phyloP scores from a whole-genome alignment of 2,329 filamentous ascomycete genomes.

The Paraphaeosphaeria sporulosa region DNA sequence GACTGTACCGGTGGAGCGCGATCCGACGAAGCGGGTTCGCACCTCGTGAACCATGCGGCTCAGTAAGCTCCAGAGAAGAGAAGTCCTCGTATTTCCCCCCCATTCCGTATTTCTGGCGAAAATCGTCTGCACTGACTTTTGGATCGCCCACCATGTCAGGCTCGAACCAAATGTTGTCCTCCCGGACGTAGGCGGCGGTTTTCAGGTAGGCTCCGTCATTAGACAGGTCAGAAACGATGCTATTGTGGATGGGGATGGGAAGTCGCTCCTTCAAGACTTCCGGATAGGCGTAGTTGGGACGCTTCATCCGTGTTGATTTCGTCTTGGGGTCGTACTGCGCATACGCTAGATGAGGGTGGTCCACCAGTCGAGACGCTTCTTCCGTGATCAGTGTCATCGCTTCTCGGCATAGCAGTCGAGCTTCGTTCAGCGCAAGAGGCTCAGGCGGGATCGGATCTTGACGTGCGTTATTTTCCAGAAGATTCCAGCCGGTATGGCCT shows the following conservation, averaged over 20 bases:
- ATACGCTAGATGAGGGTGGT: slow-evolving; percentile 41
- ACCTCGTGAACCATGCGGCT: slow-evolving; percentile 21
- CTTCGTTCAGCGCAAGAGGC: slow-evolving; percentile 37
- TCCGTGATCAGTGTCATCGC: slow-evolving; percentile 43
- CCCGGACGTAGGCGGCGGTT: slow-evolving; percentile 25
- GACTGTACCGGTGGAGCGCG: slow-evolving; percentile 32
- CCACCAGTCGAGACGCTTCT: slow-evolving; percentile 38
- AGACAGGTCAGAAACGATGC: slow-evolving; percentile 29
- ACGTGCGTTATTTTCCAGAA: slow-evolving; percentile 29
- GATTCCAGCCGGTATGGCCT: slow-evolving; percentile 26
- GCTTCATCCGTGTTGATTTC: slow-evolving; percentile 38
- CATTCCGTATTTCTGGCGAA: slow-evolving; percentile 22
- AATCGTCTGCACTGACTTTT: slow-evolving; percentile 23
- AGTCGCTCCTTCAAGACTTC: slow-evolving; percentile 37
- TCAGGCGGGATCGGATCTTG: slow-evolving; percentile 36
- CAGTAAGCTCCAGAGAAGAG: slow-evolving; percentile 35
- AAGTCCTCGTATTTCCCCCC: slow-evolving; percentile 34
- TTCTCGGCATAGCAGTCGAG: slow-evolving; percentile 35
- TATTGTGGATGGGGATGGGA: slow-evolving; percentile 37
- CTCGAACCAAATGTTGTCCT: slow-evolving; percentile 34
- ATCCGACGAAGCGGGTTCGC: slow-evolving; percentile 29
- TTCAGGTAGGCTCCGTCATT: slow-evolving; percentile 32
- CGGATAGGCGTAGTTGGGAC: slow-evolving; percentile 40
- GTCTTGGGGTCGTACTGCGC: slow-evolving; percentile 35
- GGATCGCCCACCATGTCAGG: slow-evolving; percentile 37